Evolutionary conservation across 139 green algal species (phyloP).

Genomic region (Micractinium sp.): DNA sequence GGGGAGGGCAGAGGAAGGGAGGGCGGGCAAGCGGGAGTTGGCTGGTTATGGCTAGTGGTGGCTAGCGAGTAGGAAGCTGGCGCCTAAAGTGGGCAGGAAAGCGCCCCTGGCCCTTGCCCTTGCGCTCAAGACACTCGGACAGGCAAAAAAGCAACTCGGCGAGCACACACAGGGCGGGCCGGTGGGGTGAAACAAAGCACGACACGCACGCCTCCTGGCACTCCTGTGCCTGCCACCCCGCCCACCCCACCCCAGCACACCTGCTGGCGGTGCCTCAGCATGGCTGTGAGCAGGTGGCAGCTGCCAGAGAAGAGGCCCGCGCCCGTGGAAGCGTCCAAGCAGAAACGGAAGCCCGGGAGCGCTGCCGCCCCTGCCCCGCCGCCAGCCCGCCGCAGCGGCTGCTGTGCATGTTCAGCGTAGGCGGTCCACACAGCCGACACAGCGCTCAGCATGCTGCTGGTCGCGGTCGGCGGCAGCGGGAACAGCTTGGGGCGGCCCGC

Average conservation of each 20-base stretch:
- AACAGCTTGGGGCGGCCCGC: conserved; percentile 26
- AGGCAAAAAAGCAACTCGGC: background rate
- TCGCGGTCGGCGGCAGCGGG: background rate
- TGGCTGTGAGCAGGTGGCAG: conserved; percentile 33
- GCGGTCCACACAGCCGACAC: conserved; percentile 7
- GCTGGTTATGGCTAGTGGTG: no score
- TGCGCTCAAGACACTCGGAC: no score
- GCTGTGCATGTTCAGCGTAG: conserved; percentile 7
- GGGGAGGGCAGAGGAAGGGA: background rate
- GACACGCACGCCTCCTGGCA: background rate
- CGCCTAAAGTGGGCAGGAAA: no score
- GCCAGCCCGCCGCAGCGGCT: background rate
- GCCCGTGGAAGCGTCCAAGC: background rate
- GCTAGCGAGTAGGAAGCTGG: background rate
- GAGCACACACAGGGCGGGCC: no score
- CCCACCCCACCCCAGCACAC: background rate
- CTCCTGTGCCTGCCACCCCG: background rate
- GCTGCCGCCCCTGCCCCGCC: background rate
- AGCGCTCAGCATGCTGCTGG: conserved; percentile 13
- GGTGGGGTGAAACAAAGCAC: background rate
- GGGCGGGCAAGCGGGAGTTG: background rate
- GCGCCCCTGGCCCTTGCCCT: no score
- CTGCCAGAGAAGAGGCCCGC: conserved; percentile 23
- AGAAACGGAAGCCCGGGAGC: conserved; percentile 8
- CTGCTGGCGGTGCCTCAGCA: conserved; percentile 41